These are phyloP conservation scores for Lepraria neglecta DNA, from an alignment of 495 filamentous ascomycete species.

Conservation along the genomic window DNA sequence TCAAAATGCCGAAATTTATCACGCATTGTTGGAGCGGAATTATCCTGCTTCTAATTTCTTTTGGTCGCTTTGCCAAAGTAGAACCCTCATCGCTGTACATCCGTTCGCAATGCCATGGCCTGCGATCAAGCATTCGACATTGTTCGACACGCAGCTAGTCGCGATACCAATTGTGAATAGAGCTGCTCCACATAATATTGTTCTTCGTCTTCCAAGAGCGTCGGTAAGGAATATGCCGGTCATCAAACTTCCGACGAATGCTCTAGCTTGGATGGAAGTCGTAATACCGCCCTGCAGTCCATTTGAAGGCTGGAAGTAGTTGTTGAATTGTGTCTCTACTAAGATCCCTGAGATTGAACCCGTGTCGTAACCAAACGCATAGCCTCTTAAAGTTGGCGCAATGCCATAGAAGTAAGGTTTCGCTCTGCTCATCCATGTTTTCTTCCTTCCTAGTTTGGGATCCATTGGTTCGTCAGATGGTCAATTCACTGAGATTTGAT, in stretches of 20 bases:
- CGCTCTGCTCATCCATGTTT: background rate
- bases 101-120: slow-evolving; percentile 38
- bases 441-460: background rate
- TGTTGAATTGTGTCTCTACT: slow-evolving; percentile 27
- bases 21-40: slow-evolving; percentile 43
- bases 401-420: slow-evolving; percentile 34
- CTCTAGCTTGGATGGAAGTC: slow-evolving; percentile 32
- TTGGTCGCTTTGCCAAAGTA: slow-evolving; percentile 45
- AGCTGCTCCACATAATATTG: slow-evolving; percentile 40
- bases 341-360: slow-evolving; percentile 29
- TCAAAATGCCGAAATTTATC: slow-evolving; percentile 40
- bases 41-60: slow-evolving; percentile 40
- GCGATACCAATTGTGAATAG: slow-evolving; percentile 43
- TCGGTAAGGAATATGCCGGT: slow-evolving; percentile 39
- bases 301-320: slow-evolving; percentile 28
- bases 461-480: background rate
- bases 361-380: slow-evolving; percentile 34
- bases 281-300: slow-evolving; percentile 30
- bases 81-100: slow-evolving; percentile 40
- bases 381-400: slow-evolving; percentile 32
- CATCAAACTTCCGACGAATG: slow-evolving; percentile 39
- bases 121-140: slow-evolving; percentile 36
- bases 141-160: slow-evolving; percentile 39
- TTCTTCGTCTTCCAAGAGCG: slow-evolving; percentile 37
- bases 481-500: too few relatives aligned